Conservation (phyloP, 2,329 filamentous ascomycete species). For the Escovopsis sp. region DNA sequence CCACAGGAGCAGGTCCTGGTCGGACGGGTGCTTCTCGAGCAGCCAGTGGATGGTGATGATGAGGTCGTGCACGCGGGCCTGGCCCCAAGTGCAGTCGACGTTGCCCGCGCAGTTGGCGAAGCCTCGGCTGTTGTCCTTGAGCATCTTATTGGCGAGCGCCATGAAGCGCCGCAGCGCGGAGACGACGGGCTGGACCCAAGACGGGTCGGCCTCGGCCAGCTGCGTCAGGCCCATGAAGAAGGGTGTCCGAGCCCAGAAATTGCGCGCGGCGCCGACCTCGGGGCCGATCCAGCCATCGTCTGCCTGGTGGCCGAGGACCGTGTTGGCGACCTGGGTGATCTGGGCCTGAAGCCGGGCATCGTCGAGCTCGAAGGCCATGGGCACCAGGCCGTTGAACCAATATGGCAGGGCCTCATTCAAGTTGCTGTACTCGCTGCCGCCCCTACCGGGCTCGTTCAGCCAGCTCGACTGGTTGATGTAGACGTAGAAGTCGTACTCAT, state of each 20-base stretch:
- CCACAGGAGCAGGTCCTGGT: conserved; percentile 17
- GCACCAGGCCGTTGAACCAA: conserved; percentile 46
- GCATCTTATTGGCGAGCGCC: conserved; percentile 36
- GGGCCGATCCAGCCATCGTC: conserved; percentile 40
- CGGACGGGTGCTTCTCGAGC: conserved; percentile 18
- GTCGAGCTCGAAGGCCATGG: conserved; percentile 35
- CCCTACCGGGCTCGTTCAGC: conserved; percentile 17
- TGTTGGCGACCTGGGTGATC: conserved; percentile 19
- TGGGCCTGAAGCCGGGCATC: conserved; percentile 29
- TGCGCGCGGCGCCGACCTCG: conserved; percentile 13
- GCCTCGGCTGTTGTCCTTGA: conserved; percentile 36
- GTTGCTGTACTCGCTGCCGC: conserved; percentile 38
- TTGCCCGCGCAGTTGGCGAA: conserved; percentile 30
- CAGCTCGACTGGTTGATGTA: conserved; percentile 36
- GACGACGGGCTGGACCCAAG: conserved; percentile 10
- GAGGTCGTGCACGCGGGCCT: conserved; percentile 23
- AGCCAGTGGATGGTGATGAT: conserved; percentile 26
- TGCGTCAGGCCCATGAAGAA: conserved; percentile 19
- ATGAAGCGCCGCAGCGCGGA: conserved; percentile 14
- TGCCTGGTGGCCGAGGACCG: conserved; percentile 26
- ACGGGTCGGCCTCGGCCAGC: conserved; percentile 17
- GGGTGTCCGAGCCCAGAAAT: conserved; percentile 19
- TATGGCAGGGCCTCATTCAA: conserved; percentile 43
- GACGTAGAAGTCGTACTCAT: conserved; percentile 38
- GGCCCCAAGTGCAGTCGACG: conserved; percentile 18